Percentiles rank a stretch among this genome's conserved stretches.
These are phyloP conservation scores for Trametes sanguinea DNA, from an alignment of 768 basidiomycete species.

Conservation along the genomic window DNA sequence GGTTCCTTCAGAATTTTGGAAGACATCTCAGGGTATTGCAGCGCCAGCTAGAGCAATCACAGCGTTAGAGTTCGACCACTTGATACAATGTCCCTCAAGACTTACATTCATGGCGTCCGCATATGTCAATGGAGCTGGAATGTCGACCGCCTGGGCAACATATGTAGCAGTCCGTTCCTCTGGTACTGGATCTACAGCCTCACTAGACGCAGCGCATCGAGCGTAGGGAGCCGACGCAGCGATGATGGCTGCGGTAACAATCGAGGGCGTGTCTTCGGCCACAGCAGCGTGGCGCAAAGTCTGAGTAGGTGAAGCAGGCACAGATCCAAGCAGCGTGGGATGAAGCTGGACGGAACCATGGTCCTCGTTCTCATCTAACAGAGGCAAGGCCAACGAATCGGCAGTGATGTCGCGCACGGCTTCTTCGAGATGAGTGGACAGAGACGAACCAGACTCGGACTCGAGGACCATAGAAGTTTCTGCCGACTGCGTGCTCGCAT, in stretches of 20 bases:
- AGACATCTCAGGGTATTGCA: constrained; percentile 21
- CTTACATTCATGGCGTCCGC: constrained; percentile 30
- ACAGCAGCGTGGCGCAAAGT: no score
- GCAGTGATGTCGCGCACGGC: background rate
- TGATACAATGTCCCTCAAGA: background rate
- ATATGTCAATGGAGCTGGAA: constrained; percentile 27
- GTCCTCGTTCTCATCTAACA: background rate
- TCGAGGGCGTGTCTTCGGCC: no score
- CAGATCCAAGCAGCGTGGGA: background rate
- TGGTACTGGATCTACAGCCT: no score
- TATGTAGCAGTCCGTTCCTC: no score
- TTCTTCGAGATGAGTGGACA: background rate
- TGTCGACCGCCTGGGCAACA: background rate
- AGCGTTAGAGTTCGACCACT: background rate
- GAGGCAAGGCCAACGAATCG: background rate
- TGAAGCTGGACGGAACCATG: background rate
- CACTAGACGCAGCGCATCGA: background rate
- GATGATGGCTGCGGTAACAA: background rate
- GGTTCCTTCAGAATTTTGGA: constrained; percentile 21
- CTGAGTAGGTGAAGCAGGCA: background rate
- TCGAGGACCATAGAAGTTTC: background rate
- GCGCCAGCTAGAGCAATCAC: constrained; percentile 17
- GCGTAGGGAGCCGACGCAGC: background rate
- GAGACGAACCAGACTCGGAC: background rate
- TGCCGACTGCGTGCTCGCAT: background rate